A percentile compares a stretch with the other conserved stretches of the same genome.
These are phyloP conservation scores for Guadua angustifolia DNA, from an alignment of 176 grass and related monocot genomes.

Conservation along the genomic window DNA sequence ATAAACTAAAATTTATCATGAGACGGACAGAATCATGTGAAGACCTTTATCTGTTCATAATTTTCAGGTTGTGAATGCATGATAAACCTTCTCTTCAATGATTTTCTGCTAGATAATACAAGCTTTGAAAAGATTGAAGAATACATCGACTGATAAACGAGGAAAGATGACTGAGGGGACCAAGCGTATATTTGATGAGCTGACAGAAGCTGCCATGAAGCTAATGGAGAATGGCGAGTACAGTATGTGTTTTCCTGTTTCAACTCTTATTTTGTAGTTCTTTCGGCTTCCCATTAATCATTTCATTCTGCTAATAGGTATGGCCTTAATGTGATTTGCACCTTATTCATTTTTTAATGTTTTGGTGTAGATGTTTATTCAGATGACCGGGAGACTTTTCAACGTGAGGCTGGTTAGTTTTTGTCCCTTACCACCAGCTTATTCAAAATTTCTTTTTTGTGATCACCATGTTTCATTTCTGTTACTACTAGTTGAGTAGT, in stretches of 20 bases:
- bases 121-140: conserved; percentile 91
- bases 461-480: neutral
- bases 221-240: conserved; percentile 97
- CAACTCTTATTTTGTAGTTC: conserved; percentile 23
- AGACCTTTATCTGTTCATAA: neutral
- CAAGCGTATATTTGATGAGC: conserved; percentile 81
- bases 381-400: conserved; percentile 87
- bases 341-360: conserved; percentile 35
- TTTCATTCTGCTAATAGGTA: neutral
- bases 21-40: neutral
- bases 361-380: conserved; percentile 86
- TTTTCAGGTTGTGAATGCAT: conserved; percentile 14
- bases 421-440: conserved; percentile 26
- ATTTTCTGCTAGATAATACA: conserved; percentile 66
- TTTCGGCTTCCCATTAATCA: neutral
- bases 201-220: conserved; percentile 93
- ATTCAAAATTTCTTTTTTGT: neutral
- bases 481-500: neutral
- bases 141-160: conserved; percentile 67
- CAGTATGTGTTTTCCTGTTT: conserved; percentile 50
- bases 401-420: conserved; percentile 82
- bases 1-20: neutral
- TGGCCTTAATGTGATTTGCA: conserved; percentile 14
- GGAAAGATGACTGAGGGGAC: conserved; percentile 75
- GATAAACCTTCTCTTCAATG: conserved; percentile 13